Evolutionary conservation across 768 basidiomycete species (phyloP).

Genomic region (Boletus coccyginus): DNA sequence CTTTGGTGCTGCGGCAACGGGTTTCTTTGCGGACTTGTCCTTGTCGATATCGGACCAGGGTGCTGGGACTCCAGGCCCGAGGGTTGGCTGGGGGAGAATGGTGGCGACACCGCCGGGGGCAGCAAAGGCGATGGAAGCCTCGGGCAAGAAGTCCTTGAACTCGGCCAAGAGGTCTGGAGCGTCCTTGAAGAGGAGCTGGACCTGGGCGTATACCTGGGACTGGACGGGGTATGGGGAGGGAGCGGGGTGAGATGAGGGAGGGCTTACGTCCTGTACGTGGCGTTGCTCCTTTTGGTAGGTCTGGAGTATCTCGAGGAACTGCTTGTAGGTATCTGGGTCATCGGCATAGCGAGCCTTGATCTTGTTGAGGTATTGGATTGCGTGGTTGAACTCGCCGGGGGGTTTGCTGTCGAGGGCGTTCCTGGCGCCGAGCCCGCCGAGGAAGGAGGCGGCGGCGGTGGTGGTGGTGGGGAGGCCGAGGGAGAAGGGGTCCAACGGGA

Average conservation of each 20-base stretch:
- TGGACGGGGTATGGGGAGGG: constrained; percentile 23
- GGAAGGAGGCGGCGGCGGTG: constrained; percentile 60
- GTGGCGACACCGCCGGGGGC: constrained; percentile 41
- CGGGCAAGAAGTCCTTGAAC: constrained; percentile 80
- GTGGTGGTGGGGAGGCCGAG: constrained; percentile 46
- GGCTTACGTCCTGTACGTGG: constrained; percentile 65
- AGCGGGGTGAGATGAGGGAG: not conserved
- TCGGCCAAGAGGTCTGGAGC: constrained; percentile 76
- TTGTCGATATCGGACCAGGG: constrained; percentile 43
- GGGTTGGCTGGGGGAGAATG: constrained; percentile 50
- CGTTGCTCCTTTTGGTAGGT: constrained; percentile 84
- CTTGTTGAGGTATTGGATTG: constrained; percentile 97
- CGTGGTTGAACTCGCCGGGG: constrained; percentile 81
- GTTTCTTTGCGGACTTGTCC: constrained; percentile 44
- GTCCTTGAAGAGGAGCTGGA: constrained; percentile 77
- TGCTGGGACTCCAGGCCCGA: constrained; percentile 32
- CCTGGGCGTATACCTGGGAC: constrained; percentile 79
- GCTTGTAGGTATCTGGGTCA: constrained; percentile 91
- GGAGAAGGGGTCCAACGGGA: constrained; percentile 32
- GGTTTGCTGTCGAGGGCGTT: constrained; percentile 51
- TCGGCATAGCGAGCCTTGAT: constrained; percentile 90
- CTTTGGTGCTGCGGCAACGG: constrained; percentile 40
- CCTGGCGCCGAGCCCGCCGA: constrained; percentile 56
- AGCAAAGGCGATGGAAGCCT: constrained; percentile 45
- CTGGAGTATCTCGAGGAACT: constrained; percentile 85